Evolutionary conservation across 805 yeast species (phyloP), one percentile per base, ranked within the genome.

Genomic region (Zygosaccharomyces bailii): DNA sequence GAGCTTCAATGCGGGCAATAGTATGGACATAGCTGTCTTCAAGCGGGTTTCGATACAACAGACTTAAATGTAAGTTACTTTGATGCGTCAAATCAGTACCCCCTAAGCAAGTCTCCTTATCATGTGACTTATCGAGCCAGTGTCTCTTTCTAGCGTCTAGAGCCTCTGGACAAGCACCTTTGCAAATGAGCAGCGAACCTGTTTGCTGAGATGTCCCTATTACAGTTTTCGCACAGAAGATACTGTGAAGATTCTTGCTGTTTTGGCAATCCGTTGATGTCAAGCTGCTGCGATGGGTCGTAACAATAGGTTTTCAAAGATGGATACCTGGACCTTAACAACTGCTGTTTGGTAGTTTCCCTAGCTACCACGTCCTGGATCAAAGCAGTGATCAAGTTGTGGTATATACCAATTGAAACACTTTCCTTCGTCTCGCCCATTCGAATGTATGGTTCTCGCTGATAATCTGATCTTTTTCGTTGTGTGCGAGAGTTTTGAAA

Each of bases 111-210:
- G 25, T 25, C 17, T 18, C 24, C 8, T 8, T 3, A 4, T 20
- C 35, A 19, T n/a, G n/a, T 19, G 9, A 23, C 23, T 29, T 39
- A 21, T 9, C 42, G 11, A 16, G 9, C n/a, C 39, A 10, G 4
- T 17, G 21, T 31, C 49, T 21, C 8, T 21, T 21, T n/a, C 55
- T 46, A 69, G 50, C 74, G 70, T 51, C 81, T 67, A 19, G 72
- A 70, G 46, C 86, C 75, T 9, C 96, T 85, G 34, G 87, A 86
- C 18, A 89, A 65, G 61, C 99, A 91, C 55, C 96, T 80, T 60
- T 89, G 95, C 23, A 91, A 74, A 66, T 91, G 99, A 33, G 86
- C 89, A 2, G 98, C 97, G 72, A 87, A 90, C 46, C 99, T 71
- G 30, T 86, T 84, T 1, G 96, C 96, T 0, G 96, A 91, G 5